Evolutionary conservation across 176 grass and related monocot species (phyloP), one percentile per base, ranked within the genome.

Genomic region (Oryza punctata): DNA sequence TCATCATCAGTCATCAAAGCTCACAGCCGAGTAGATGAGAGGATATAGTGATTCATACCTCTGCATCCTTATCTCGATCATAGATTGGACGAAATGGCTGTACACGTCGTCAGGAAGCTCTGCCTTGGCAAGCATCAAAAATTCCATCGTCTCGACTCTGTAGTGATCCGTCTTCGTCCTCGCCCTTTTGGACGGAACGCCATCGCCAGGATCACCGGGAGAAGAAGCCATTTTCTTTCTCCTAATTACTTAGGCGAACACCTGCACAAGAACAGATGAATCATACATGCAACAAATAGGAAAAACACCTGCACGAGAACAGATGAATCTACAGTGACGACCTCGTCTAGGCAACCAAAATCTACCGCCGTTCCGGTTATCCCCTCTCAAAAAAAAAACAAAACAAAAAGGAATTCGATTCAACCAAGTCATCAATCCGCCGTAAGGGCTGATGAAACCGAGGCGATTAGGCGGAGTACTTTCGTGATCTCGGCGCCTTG

Each of bases 51-150:
- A 49, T 59, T 45, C 64, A 37, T 46, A 90, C 83, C 78, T 59
- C 52, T 15, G 57, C 30, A 77, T 44, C n/a, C 49, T 12, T 12
- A 90, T 82, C 30, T 73, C 5, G 10, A 14, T 37, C 63, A 65
- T 24, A n/a, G 26, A 1, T 32, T 13, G 57, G 21, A 85, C n/a
- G 15, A 90, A 81, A 7, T 72, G 7, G 8, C 19, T 35, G 67
- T 86, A 90, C 0, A 50, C 24, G 24, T 71, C 29, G 0, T 11
- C 33, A 12, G 65, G 59, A 33, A 90, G 83, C 1, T 25, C 50
- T 7, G 23, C 21, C 44, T 70, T 90, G 14, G 44, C 59, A 70
- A 72, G 35, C 3, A 86, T 3, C 44, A 90, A 41, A 26, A 63
- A 90, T 10, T 30, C 24, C 54, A 72, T 60, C 10, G 83, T 21